Base-by-base conservation (phyloP, 352 stramenopile genomes). In the Phytophthora nicotianae region DNA sequence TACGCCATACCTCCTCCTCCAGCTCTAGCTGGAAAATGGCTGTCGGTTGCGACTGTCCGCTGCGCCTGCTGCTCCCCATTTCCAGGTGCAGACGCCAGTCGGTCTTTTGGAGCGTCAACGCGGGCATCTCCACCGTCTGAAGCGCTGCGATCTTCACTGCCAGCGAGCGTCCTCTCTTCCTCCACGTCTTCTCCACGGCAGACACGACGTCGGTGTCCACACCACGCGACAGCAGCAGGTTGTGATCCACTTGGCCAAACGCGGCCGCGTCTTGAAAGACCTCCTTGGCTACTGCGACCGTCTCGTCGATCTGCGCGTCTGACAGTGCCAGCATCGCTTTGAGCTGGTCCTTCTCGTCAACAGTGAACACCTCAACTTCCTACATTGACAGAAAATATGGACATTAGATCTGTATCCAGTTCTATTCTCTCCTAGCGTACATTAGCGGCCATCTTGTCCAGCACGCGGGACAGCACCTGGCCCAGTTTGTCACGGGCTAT, bases 11-110 rank as follows among this genome's bases (percentile, higher is more conserved):
- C 62, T 66, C 53, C 13, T 62, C 47, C 27, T 47, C 62, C 17
- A 88, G 24, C 1, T 69, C 47, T 5, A 89, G 24, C 45, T 91
- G 80, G 54, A 89, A 91, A 42, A 89, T 62, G n/a, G 76, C 69
- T 1, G 65, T 70, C 14, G 78, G 70, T 10, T 84, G 50, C 16
- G 74, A 81, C 33, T 77, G 72, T 3, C 71, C 68, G 29, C 62
- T 77, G 13, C 63, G 27, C 17, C 74, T 73, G 41, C 65, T 76
- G 29, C 74, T 79, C 2, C 74, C 78, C 50, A 91, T 77, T 21
- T 86, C 68, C 14, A 91, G 26, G 49, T 89, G 72, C 37, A 89
- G 56, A 4, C 75, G 65, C 80, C 82, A 90, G 35, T 78, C 65
- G 2, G 70, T 76, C 20, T 75, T 62, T 43, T 68, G 63, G 41